A percentile compares a stretch with the other conserved stretches of the same genome.
phyloP scores from a whole-genome alignment of 176 grass and related monocot genomes.

The Avena atlantica region DNA sequence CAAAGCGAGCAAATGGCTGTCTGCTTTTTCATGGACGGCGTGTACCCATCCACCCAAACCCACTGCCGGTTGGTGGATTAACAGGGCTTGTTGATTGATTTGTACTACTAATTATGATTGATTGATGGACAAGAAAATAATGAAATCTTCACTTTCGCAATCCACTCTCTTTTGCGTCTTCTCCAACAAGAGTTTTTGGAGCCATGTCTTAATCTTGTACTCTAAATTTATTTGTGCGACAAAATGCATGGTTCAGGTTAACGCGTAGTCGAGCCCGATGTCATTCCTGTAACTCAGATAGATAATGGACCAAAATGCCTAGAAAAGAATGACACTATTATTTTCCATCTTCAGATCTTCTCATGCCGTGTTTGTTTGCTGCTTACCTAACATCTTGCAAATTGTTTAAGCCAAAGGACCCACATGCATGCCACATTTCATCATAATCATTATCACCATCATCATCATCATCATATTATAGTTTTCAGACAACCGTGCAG shows the following conservation, averaged over 20 bases:
- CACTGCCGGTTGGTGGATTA: constrained; percentile 52
- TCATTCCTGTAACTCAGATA: no score
- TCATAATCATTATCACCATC: not conserved
- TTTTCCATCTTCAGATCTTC: not conserved
- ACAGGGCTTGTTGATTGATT: constrained; percentile 53
- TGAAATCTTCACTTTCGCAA: constrained; percentile 20
- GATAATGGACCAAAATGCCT: no score
- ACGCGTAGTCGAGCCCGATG: not conserved
- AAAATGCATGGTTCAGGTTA: not conserved
- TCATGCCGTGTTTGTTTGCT: constrained; percentile 17
- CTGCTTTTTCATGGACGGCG: constrained; percentile 64
- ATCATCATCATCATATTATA: no score
- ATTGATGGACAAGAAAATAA: constrained; percentile 49
- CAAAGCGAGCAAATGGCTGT: constrained; percentile 47
- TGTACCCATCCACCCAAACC: constrained; percentile 64
- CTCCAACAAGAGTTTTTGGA: constrained; percentile 35
- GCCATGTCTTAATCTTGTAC: not conserved
- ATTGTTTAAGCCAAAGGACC: constrained; percentile 40
- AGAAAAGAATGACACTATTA: not conserved
- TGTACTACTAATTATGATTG: constrained; percentile 41
- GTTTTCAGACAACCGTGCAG: constrained; percentile 27
- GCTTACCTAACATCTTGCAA: constrained; percentile 29
- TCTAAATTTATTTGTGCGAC: not conserved
- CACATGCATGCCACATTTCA: not conserved
- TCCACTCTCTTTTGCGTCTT: not conserved